Base-by-base conservation (phyloP, 306 rosid species). In the Rosa persica region DNA sequence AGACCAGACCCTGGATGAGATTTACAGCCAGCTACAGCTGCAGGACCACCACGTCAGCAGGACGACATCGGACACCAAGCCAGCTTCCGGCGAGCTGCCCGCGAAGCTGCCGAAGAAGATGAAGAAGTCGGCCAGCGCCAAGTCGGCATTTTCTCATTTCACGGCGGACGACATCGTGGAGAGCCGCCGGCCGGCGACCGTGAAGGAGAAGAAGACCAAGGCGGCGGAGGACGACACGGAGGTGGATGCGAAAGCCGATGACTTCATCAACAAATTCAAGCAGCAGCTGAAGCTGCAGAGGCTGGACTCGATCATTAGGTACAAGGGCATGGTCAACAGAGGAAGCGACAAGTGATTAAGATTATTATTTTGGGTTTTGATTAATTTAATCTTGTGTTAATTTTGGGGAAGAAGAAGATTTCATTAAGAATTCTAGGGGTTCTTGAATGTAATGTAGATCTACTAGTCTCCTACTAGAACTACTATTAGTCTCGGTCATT, bases 191-290 rank as follows among this genome's bases (percentile, higher is more conserved):
- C 96, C 97, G 55, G 96, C 85, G 66, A 89, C 97, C 1, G 81
- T 79, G 82, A 91, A 58, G 47, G 98, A 92, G 73, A 79, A 61
- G 19, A 89, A 73, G 74, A 75, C 51, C 4, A 69, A 73, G 42
- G 64, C 30, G 70, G 30, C 13, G 12, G 86, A 72, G 62, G 86
- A 1, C 6, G 94, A 84, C 6, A 92, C 81, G 3, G 94, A 81
- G 81, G 97, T 93, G 52, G 97, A 93, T 40, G 90, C 98, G 1
- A 93, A 75, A 67, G 97, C 97, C 5, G 96, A 91, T 48, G 97
- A 91, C 69, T 93, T 93, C 90, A 93, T 93, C 87, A 91, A 89
- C 88, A 88, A 27, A 83, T 93, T 93, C 84, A 93, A 91, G 85
- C 86, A 93, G 5, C 91, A 91, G 84, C 75, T 93, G 80, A 87